These are phyloP conservation scores for Stagonosporopsis chrysanthemi DNA, from an alignment of 2,329 filamentous ascomycete species.

Conservation along the genomic window DNA sequence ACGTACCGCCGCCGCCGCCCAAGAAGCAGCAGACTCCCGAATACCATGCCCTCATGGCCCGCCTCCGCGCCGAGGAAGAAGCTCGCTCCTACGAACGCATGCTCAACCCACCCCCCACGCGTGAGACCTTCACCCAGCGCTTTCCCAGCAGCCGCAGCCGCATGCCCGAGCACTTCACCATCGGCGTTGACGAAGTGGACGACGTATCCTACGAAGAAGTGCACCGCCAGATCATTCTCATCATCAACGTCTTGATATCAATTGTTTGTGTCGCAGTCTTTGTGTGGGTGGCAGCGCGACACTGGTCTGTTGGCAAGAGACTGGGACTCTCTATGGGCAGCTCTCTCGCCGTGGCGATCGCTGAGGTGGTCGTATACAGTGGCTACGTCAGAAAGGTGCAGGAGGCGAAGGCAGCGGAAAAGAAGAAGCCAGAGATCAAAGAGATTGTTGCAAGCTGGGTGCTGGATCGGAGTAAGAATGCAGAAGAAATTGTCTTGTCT, in stretches of 20 bases:
- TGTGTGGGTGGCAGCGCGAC: conserved; percentile 78
- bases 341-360: conserved; percentile 72
- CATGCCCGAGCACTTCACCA: conserved; percentile 60
- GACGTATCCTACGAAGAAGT: conserved; percentile 75
- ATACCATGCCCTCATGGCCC: conserved; percentile 87
- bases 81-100: conserved; percentile 82
- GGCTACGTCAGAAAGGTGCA: conserved; percentile 76
- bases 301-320: conserved; percentile 76
- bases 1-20: conserved; percentile 78
- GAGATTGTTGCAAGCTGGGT: conserved; percentile 77
- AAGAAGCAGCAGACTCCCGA: conserved; percentile 74
- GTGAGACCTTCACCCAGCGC: conserved; percentile 67
- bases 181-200: conserved; percentile 57
- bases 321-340: conserved; percentile 76
- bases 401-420: conserved; percentile 71
- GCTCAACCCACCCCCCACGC: conserved; percentile 65
- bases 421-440: conserved; percentile 68
- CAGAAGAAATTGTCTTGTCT: conserved; percentile 18
- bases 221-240: conserved; percentile 81
- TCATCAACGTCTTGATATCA: conserved; percentile 89
- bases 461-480: conserved; percentile 43
- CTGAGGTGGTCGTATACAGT: conserved; percentile 79
- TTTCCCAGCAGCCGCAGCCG: conserved; percentile 55
- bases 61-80: conserved; percentile 83
- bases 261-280: conserved; percentile 80